Percentiles rank a stretch among this genome's conserved stretches.
Evolutionary conservation across 2,329 filamentous ascomycete species (phyloP).

Genomic region (Podosphaera fusca): DNA sequence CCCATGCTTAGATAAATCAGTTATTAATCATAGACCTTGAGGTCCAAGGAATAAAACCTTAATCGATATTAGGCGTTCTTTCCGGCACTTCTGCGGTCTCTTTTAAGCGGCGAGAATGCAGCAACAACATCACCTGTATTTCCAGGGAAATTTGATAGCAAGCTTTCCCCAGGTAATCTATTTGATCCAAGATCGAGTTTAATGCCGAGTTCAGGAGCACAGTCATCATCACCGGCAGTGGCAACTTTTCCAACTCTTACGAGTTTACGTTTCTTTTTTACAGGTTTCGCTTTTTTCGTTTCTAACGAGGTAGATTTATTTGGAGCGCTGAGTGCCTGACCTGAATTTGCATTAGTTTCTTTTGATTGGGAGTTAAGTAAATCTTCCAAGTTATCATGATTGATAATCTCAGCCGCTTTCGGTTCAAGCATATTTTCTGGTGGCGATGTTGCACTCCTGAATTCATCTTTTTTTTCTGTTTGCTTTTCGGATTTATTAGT

Average conservation of each 20-base stretch:
- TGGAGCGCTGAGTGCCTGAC: background rate
- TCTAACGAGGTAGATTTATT: conserved; percentile 1
- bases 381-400: conserved; percentile 17
- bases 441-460: background rate
- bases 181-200: conserved; percentile 16
- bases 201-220: conserved; percentile 18
- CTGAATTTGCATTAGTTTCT: background rate
- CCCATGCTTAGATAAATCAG: too few species aligned
- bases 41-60: too few species aligned
- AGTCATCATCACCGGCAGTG: conserved; percentile 47
- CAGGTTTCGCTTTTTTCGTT: conserved; percentile 17
- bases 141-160: conserved; percentile 7
- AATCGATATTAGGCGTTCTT: background rate
- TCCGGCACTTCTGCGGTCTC: background rate
- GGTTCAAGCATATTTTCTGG: conserved; percentile 18
- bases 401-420: conserved; percentile 17
- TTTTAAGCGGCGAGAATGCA: conserved; percentile 20
- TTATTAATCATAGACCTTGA: too few species aligned
- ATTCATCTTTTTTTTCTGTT: conserved; percentile 9
- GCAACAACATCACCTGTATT: conserved; percentile 8
- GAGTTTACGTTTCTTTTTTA: conserved; percentile 52
- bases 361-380: conserved; percentile 1
- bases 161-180: conserved; percentile 13
- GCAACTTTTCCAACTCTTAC: conserved; percentile 39
- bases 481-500: conserved; percentile 14